phyloP scores from a whole-genome alignment of 345 rosid genomes.

The Abelmoschus esculentus region DNA sequence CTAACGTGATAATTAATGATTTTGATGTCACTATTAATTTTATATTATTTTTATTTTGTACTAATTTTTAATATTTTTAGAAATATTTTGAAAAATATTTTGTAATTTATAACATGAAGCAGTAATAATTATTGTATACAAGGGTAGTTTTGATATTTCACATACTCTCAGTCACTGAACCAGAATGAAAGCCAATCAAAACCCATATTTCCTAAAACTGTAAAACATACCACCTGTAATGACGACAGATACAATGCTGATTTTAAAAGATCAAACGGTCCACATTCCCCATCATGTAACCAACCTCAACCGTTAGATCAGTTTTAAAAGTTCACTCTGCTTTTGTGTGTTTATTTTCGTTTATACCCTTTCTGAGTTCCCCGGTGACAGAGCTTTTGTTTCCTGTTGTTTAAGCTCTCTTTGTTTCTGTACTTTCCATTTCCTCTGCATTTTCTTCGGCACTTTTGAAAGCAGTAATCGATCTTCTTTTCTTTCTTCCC shows the following conservation, averaged over 20 bases:
- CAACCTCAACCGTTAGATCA: constrained; percentile 18
- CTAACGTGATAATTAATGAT: no score
- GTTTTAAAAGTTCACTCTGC: constrained; percentile 2
- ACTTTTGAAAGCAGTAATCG: constrained; percentile 4
- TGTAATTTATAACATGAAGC: no score
- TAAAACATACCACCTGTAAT: neutral
- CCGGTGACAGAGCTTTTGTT: constrained; percentile 35
- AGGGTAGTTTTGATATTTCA: neutral
- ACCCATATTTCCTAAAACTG: neutral
- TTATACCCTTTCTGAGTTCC: constrained; percentile 27
- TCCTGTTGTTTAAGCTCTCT: constrained; percentile 44
- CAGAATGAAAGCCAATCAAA: neutral
- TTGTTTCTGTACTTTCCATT: constrained; percentile 13
- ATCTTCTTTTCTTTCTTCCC: constrained; percentile 16
- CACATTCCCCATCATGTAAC: neutral
- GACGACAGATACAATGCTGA: neutral
- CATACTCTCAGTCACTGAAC: neutral
- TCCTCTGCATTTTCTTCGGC: constrained; percentile 16
- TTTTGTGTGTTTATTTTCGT: constrained; percentile 17
- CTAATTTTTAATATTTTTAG: no score
- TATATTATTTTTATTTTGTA: no score
- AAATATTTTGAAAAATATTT: no score
- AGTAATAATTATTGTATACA: no score
- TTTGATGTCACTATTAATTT: no score
- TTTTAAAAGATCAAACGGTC: constrained; percentile 27